phyloP scores from a whole-genome alignment of 1,284 basidiomycete species.

The Baeospora myosura region DNA sequence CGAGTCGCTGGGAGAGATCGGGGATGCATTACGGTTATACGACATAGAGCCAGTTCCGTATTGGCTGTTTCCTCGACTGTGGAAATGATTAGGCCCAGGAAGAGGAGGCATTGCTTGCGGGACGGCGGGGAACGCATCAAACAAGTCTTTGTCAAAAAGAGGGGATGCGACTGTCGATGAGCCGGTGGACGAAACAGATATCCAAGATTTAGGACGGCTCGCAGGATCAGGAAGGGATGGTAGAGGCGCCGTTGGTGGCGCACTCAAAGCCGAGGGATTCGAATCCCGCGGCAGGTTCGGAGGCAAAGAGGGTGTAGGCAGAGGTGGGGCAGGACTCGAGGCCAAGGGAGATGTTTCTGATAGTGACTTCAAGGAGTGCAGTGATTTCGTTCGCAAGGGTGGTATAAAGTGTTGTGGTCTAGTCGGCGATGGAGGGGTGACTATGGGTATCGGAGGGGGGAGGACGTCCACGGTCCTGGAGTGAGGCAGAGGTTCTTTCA shows the following conservation, averaged over 20 bases:
- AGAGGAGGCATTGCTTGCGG: constrained; percentile 28
- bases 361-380: constrained; percentile 4
- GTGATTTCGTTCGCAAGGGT: neutral
- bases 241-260: constrained; percentile 9
- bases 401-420: neutral
- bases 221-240: constrained; percentile 12
- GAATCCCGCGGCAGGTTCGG: neutral
- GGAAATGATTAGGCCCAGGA: neutral
- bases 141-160: constrained; percentile 39
- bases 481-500: constrained; percentile 11
- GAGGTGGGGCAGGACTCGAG: neutral
- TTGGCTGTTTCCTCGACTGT: too few species aligned
- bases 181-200: constrained; percentile 32
- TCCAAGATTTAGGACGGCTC: constrained; percentile 33
- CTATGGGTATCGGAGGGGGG: constrained; percentile 1
- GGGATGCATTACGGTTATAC: too few species aligned
- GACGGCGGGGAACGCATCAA: constrained; percentile 53
- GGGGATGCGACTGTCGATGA: constrained; percentile 31
- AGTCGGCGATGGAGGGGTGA: neutral
- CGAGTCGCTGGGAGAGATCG: too few species aligned
- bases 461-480: constrained; percentile 7
- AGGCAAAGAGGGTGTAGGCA: constrained; percentile 1
- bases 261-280: constrained; percentile 6
- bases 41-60: too few species aligned
- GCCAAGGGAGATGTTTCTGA: neutral